phyloP scores from a whole-genome alignment of 2,329 filamentous ascomycete genomes.

The Sporothrix globosa region DNA sequence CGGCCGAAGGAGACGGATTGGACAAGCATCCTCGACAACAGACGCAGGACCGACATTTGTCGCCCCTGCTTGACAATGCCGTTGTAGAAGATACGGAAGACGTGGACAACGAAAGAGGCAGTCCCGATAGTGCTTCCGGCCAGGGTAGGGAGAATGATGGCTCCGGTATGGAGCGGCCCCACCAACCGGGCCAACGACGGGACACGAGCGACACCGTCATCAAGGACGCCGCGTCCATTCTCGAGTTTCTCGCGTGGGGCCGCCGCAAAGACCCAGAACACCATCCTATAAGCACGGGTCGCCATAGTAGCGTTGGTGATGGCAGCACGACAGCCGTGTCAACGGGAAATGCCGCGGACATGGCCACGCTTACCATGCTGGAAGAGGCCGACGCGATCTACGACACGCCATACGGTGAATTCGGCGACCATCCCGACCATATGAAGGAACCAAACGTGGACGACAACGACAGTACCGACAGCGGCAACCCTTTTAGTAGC shows the following conservation, averaged over 20 bases:
- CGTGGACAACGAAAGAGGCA: neutral
- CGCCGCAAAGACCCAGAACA: conserved; percentile 47
- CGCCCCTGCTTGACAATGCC: neutral
- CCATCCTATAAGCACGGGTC: conserved; percentile 7
- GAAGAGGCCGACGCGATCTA: neutral
- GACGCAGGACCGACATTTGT: neutral
- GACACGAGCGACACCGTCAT: conserved; percentile 39
- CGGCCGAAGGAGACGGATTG: neutral
- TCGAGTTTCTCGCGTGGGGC: conserved; percentile 55
- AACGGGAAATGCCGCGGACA: neutral
- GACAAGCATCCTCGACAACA: neutral
- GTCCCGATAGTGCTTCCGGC: neutral
- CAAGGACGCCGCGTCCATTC: conserved; percentile 50
- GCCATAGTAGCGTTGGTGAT: neutral
- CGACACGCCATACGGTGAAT: neutral
- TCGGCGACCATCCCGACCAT: neutral
- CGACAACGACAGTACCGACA: neutral
- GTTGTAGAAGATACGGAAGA: neutral
- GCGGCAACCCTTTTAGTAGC: neutral
- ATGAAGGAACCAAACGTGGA: neutral
- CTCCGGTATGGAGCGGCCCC: neutral
- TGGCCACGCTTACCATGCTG: neutral
- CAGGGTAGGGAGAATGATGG: conserved; percentile 18
- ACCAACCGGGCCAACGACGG: neutral
- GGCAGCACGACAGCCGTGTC: conserved; percentile 3